Percentiles rank a stretch among this genome's conserved stretches.
These are phyloP conservation scores for Ottelia alismoides DNA, from an alignment of 106 monocot genomes.

Conservation along the genomic window DNA sequence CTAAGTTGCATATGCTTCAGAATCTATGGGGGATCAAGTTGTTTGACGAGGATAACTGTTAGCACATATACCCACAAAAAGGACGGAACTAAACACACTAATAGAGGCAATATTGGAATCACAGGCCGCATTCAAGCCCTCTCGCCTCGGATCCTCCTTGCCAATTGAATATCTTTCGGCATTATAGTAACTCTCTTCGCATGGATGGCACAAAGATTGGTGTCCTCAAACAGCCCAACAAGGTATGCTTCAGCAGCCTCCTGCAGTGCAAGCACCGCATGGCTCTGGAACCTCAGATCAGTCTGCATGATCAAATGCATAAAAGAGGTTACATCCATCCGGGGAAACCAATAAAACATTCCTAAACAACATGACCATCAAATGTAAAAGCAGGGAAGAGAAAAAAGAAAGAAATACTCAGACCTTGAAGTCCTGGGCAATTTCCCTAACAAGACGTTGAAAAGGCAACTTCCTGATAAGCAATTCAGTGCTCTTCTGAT, in stretches of 20 bases:
- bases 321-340: too few relatives aligned
- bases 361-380: too few relatives aligned
- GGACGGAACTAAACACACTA: too few relatives aligned
- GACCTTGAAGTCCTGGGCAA: slow-evolving; percentile 13
- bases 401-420: background rate
- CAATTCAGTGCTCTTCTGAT: slow-evolving; percentile 8
- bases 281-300: slow-evolving; percentile 16
- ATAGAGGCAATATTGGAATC: too few relatives aligned
- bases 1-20: too few relatives aligned
- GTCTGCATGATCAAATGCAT: too few relatives aligned
- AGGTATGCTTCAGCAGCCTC: slow-evolving; percentile 11
- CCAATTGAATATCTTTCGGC: slow-evolving; percentile 7
- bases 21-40: too few relatives aligned
- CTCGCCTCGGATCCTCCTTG: slow-evolving; percentile 7
- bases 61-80: too few relatives aligned
- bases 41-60: too few relatives aligned
- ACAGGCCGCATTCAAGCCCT: too few relatives aligned
- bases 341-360: too few relatives aligned
- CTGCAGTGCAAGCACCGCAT: slow-evolving; percentile 4
- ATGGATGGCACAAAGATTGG: slow-evolving; percentile 8
- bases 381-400: too few relatives aligned
- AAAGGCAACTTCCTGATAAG: slow-evolving; percentile 7
- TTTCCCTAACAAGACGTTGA: slow-evolving; percentile 10
- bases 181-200: slow-evolving; percentile 11
- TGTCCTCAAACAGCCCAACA: slow-evolving; percentile 10